Evolutionary conservation across 2,329 filamentous ascomycete species (phyloP).

Genomic region (Juglanconis juglandina): DNA sequence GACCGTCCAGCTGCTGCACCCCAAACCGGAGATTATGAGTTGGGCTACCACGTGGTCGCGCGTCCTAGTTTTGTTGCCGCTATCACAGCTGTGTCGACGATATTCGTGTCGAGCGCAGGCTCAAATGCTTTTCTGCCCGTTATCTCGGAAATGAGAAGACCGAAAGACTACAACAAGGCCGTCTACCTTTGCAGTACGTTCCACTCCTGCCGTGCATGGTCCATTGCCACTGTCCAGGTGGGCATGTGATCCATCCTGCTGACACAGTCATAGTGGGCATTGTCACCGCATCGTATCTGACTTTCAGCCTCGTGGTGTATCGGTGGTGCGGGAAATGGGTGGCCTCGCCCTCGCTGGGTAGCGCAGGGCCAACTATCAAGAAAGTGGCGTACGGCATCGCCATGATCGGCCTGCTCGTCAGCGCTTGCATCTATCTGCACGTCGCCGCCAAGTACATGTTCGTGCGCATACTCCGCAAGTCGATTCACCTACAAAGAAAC

Average conservation of each 20-base stretch:
- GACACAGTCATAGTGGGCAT: constrained; percentile 37
- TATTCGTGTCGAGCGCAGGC: constrained; percentile 16
- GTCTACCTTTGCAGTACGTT: constrained; percentile 49
- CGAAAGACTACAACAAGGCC: constrained; percentile 58
- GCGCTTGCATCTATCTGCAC: constrained; percentile 29
- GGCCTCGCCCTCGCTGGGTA: constrained; percentile 58
- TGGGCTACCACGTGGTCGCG: constrained; percentile 21
- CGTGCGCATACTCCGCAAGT: constrained; percentile 30
- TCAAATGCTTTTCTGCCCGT: constrained; percentile 18
- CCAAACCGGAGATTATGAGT: constrained; percentile 21
- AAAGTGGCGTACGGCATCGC: constrained; percentile 60
- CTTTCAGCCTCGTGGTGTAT: constrained; percentile 59
- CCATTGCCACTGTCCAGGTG: no score
- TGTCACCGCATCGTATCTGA: constrained; percentile 52
- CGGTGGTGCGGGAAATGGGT: constrained; percentile 61
- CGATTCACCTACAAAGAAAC: constrained; percentile 28
- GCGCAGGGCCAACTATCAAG: constrained; percentile 56
- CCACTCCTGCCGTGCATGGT: no score
- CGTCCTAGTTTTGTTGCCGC: constrained; percentile 20
- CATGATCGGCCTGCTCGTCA: constrained; percentile 50
- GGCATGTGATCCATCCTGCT: background rate
- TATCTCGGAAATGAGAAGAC: constrained; percentile 62
- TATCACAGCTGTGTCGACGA: constrained; percentile 17
- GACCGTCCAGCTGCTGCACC: constrained; percentile 22
- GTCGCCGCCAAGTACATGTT: constrained; percentile 33